A percentile compares a stretch with the other conserved stretches of the same genome.
These are phyloP conservation scores for Monosporozyma unispora DNA, from an alignment of 805 yeast species.

Conservation along the genomic window DNA sequence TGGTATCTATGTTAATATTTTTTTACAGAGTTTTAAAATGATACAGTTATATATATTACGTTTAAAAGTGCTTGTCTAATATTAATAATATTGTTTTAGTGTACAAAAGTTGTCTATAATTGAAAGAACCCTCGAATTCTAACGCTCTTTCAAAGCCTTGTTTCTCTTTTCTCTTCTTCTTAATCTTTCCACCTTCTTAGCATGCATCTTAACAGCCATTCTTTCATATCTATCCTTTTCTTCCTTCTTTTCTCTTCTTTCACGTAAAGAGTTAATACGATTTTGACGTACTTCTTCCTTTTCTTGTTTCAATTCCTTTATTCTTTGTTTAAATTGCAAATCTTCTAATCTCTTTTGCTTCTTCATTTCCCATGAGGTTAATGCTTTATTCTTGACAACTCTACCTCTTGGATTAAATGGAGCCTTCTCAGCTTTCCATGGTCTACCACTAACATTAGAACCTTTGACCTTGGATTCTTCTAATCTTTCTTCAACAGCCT, in stretches of 20 bases:
- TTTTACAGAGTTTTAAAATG: not conserved
- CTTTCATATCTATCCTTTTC: constrained; percentile 83
- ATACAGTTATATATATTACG: not conserved
- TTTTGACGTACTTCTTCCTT: constrained; percentile 52
- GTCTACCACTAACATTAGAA: constrained; percentile 51
- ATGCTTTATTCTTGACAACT: constrained; percentile 42
- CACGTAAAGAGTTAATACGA: constrained; percentile 50
- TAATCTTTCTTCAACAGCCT: not conserved
- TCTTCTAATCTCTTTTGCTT: constrained; percentile 59
- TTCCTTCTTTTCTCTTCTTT: constrained; percentile 69
- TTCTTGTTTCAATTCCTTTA: constrained; percentile 69
- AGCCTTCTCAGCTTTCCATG: constrained; percentile 60
- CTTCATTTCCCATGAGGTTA: constrained; percentile 55
- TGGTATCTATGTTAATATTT: not conserved
- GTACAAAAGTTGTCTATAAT: not conserved
- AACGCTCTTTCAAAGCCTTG: constrained; percentile 86
- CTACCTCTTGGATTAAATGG: constrained; percentile 56
- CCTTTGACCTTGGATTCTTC: constrained; percentile 32
- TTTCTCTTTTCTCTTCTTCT: constrained; percentile 91
- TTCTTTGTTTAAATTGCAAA: constrained; percentile 55
- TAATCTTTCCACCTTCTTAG: constrained; percentile 83
- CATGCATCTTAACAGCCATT: constrained; percentile 81
- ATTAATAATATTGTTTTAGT: not conserved
- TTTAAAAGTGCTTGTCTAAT: not conserved
- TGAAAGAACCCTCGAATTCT: constrained; percentile 4